Base-by-base conservation (phyloP, 2,329 filamentous ascomycete genomes). In the Botryotinia calthae region DNA sequence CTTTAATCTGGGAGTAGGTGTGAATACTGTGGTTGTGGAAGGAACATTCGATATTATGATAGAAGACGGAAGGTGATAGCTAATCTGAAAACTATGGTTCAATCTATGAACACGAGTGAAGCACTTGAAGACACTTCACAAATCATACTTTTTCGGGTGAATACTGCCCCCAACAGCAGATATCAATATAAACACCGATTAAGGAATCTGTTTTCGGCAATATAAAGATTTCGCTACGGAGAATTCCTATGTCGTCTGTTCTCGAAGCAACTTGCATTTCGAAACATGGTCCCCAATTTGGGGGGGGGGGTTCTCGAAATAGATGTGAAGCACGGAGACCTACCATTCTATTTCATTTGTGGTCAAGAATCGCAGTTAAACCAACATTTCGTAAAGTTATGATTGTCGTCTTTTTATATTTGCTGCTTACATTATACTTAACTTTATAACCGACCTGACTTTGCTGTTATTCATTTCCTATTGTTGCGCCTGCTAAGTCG, bases 371-470 rank as follows among this genome's bases (percentile, higher is more conserved):
- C 25, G 25, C 14, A 4, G 0, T n/a, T 7, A 14, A 14, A 4
- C 2, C 25, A n/a, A 5, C 1, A 2, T 7, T n/a, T 25, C 22
- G 9, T 6, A 25, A 25, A 22, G 14, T 51, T 44, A 20, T 44
- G 4, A 44, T 44, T 25, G 14, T 51, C 25, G 12, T 16, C n/a
- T 25, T 25, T 4, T 51, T 6, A 4, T 51, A 4, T n/a, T 51
- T 54, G 12, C n/a, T n/a, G 10, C 2, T 51, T 12, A 14, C 1
- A n/a, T n/a, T 7, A 2, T n/a, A 51, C 10, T 25, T 4, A 2
- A n/a, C 1, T n/a, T 51, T 14, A n/a, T 2, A 2, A 14, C 5
- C 25, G 0, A 7, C 2, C 1, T 54, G 25, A 14, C 1, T 1
- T n/a, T 16, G 14, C 48, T 54, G 5, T 54, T 14, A 16, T n/a